These are phyloP conservation scores for Stemphylium beticola DNA, from an alignment of 2,329 filamentous ascomycete species.

Conservation along the genomic window DNA sequence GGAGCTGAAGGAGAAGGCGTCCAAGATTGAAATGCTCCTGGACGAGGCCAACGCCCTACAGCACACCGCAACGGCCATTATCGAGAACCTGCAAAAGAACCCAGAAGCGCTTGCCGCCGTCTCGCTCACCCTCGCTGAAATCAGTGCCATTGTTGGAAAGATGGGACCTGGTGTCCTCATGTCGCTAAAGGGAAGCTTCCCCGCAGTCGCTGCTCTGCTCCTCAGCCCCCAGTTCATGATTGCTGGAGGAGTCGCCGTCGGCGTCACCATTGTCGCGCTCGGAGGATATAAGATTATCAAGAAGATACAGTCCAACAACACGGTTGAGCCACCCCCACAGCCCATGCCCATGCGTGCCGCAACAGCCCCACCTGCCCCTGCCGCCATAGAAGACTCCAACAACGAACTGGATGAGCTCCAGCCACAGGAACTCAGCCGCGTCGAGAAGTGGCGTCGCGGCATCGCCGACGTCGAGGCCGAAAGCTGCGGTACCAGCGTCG, in stretches of 20 bases:
- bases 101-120: constrained; percentile 94
- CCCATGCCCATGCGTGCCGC: constrained; percentile 21
- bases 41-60: constrained; percentile 90
- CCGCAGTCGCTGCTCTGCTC: constrained; percentile 84
- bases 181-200: constrained; percentile 79
- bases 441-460: constrained; percentile 68
- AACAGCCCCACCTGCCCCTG: constrained; percentile 13
- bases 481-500: constrained; percentile 65
- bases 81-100: constrained; percentile 78
- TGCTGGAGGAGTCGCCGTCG: constrained; percentile 84
- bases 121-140: constrained; percentile 88
- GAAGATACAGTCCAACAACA: constrained; percentile 66
- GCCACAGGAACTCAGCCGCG: constrained; percentile 61
- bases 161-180: constrained; percentile 81
- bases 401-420: constrained; percentile 62
- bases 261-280: constrained; percentile 93
- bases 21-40: constrained; percentile 75
- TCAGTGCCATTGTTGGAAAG: constrained; percentile 80
- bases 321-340: constrained; percentile 31
- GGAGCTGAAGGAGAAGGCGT: constrained; percentile 72
- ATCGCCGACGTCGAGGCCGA: constrained; percentile 64
- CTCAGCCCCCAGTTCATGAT: constrained; percentile 94
- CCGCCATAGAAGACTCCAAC: constrained; percentile 18
- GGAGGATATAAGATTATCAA: constrained; percentile 98
- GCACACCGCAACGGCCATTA: constrained; percentile 81